phyloP scores from a whole-genome alignment of 2,329 filamentous ascomycete genomes.

The Colletotrichum sp. region DNA sequence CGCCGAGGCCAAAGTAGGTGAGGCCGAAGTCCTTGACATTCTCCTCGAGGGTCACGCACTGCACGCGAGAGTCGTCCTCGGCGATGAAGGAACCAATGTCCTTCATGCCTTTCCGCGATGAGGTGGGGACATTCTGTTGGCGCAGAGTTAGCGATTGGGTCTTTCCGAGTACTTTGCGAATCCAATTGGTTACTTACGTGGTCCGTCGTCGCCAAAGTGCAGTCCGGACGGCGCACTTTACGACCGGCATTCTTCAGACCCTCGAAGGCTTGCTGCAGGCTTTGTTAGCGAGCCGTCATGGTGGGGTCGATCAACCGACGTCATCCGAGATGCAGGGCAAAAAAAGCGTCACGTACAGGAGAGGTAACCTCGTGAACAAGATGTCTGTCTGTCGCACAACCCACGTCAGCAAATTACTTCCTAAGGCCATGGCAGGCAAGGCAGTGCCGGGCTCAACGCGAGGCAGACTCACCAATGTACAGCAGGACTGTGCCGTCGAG shows the following conservation, averaged over 20 bases:
- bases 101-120: constrained; percentile 89
- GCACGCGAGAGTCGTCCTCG: constrained; percentile 89
- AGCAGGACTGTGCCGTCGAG: constrained; percentile 90
- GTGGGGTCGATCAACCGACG: constrained; percentile 14
- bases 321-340: background rate
- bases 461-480: constrained; percentile 77
- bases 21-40: constrained; percentile 97
- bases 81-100: constrained; percentile 93
- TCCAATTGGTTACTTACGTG: constrained; percentile 68
- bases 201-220: constrained; percentile 94
- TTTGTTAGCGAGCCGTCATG: constrained; percentile 22
- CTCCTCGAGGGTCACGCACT: constrained; percentile 95
- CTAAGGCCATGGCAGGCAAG: background rate
- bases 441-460: background rate
- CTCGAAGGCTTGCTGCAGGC: constrained; percentile 87
- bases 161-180: background rate
- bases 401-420: background rate
- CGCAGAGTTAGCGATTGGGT: background rate
- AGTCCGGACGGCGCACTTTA: constrained; percentile 90
- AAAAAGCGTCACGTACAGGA: constrained; percentile 60
- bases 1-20: constrained; percentile 95
- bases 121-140: constrained; percentile 86
- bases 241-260: constrained; percentile 89
- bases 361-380: constrained; percentile 98
- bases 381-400: constrained; percentile 73